These are phyloP conservation scores for Rheum nobile DNA, from an alignment of 148 eudicot species.

Conservation along the genomic window DNA sequence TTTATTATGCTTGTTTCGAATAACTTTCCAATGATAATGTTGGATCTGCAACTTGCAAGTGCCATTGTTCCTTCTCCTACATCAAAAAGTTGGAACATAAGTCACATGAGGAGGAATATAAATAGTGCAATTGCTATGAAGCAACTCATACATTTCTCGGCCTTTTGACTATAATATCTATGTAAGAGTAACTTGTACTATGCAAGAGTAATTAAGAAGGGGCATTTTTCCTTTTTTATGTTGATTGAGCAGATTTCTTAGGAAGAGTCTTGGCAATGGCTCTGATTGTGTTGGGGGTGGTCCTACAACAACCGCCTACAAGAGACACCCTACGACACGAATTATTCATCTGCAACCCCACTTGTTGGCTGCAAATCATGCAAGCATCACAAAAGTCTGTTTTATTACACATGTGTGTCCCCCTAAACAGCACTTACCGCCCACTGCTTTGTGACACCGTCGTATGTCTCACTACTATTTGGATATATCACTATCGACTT, in stretches of 20 bases:
- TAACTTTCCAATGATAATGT: too few relatives aligned
- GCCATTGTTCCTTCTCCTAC: too few relatives aligned
- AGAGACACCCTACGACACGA: slow-evolving; percentile 66
- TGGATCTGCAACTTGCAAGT: too few relatives aligned
- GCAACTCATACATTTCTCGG: too few relatives aligned
- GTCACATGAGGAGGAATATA: too few relatives aligned
- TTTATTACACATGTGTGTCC: too few relatives aligned
- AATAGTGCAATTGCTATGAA: too few relatives aligned
- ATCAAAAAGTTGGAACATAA: too few relatives aligned
- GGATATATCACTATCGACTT: slow-evolving; percentile 58
- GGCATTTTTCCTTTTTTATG: background rate
- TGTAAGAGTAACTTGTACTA: background rate
- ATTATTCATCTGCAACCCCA: slow-evolving; percentile 40
- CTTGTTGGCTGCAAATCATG: slow-evolving; percentile 23
- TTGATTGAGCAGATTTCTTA: slow-evolving; percentile 13
- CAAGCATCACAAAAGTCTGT: too few relatives aligned
- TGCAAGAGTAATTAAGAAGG: too few relatives aligned
- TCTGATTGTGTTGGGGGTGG: slow-evolving; percentile 62
- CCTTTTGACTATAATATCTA: too few relatives aligned
- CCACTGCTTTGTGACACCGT: slow-evolving; percentile 41
- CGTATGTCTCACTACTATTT: slow-evolving; percentile 57
- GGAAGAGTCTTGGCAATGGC: slow-evolving; percentile 42
- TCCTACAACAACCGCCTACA: slow-evolving; percentile 82
- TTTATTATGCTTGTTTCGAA: too few relatives aligned
- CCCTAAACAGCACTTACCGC: slow-evolving; percentile 39